Conservation (phyloP, 2,329 filamentous ascomycete species). For the Pyricularia pennisetigena region DNA sequence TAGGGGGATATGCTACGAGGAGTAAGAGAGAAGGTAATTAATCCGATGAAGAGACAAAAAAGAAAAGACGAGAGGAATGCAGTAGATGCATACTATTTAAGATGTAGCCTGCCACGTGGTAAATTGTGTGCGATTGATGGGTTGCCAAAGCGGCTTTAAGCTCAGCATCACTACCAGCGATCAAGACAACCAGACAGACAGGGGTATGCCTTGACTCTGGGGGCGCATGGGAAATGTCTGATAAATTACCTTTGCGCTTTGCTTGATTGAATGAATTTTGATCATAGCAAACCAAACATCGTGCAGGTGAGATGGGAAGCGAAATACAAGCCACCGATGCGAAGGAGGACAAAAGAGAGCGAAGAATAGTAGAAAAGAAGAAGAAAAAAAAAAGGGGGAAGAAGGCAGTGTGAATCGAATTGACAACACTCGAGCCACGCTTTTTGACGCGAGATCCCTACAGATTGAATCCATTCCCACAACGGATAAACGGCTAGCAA, state of each 20-base stretch:
- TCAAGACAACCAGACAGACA: too few species aligned
- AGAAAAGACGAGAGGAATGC: too few species aligned
- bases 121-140: background rate
- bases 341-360: background rate
- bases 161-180: background rate
- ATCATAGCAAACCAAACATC: background rate
- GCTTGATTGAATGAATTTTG: too few species aligned
- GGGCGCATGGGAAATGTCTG: background rate
- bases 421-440: background rate
- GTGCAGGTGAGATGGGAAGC: background rate
- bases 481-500: background rate
- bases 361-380: background rate
- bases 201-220: background rate
- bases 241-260: background rate
- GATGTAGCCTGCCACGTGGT: background rate
- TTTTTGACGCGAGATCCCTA: background rate
- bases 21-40: background rate
- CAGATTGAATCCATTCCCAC: background rate
- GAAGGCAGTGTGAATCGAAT: background rate
- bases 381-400: background rate
- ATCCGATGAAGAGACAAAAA: too few species aligned
- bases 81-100: too few species aligned
- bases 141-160: background rate
- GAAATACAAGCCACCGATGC: too few species aligned
- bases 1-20: background rate